phyloP scores from a whole-genome alignment of 23 red algal species.

The Gracilaria vermiculophylla region DNA sequence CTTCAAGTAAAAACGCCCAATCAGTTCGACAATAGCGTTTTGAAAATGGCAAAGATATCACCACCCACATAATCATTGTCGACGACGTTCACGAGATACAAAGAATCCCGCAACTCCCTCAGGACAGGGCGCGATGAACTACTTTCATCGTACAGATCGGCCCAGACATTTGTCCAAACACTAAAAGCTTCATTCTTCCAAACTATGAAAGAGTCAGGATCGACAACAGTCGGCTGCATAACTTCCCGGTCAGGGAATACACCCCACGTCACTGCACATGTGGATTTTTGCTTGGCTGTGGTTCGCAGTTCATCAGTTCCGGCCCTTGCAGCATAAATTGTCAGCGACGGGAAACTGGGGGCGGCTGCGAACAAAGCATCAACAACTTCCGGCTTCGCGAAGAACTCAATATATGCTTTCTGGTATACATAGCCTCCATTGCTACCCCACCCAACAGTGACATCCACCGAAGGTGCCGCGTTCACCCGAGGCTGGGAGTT shows the following conservation, averaged over 20 bases:
- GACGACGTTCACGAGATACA: slow-evolving; percentile 89
- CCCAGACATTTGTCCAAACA: slow-evolving; percentile 88
- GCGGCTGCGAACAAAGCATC: slow-evolving; percentile 84
- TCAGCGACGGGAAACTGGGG: slow-evolving; percentile 65
- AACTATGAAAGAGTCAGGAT: slow-evolving; percentile 82
- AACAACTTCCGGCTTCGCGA: slow-evolving; percentile 66
- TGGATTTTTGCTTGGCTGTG: slow-evolving; percentile 54
- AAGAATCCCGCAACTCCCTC: slow-evolving; percentile 78
- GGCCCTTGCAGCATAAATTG: slow-evolving; percentile 78
- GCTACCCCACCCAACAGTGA: slow-evolving; percentile 94
- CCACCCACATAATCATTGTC: slow-evolving; percentile 98
- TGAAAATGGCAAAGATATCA: slow-evolving; percentile 92
- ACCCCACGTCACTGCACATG: slow-evolving; percentile 96
- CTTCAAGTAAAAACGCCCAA: neutral
- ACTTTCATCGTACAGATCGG: slow-evolving; percentile 60
- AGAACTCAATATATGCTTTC: slow-evolving; percentile 99
- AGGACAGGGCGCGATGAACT: slow-evolving; percentile 57
- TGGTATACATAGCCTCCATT: slow-evolving; percentile 96
- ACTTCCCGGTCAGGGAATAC: slow-evolving; percentile 95
- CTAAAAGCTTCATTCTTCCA: slow-evolving; percentile 98
- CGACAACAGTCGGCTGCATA: slow-evolving; percentile 93
- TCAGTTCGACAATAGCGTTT: slow-evolving; percentile 30
- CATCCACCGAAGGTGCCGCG: slow-evolving; percentile 89
- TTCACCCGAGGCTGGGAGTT: slow-evolving; percentile 98
- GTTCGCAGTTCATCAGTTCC: slow-evolving; percentile 58